A percentile compares a stretch with the other conserved stretches of the same genome.
Conservation (phyloP, 2,329 filamentous ascomycete species). For the Xylaria hypoxylon region DNA sequence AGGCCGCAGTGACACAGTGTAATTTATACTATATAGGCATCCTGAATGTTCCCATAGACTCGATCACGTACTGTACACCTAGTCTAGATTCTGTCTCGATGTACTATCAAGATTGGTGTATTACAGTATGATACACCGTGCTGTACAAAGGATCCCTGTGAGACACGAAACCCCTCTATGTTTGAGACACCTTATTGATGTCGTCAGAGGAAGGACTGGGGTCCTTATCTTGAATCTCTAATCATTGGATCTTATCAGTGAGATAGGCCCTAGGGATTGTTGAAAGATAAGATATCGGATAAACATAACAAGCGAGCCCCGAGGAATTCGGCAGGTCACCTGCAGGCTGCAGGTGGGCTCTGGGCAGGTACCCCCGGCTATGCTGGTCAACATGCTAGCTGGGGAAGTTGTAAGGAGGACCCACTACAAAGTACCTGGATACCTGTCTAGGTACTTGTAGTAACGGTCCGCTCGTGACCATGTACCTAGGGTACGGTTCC, state of each 20-base stretch:
- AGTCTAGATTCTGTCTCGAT: no score
- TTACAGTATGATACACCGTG: constrained; percentile 23
- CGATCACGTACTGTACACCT: no score
- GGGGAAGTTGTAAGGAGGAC: no score
- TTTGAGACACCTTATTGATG: constrained; percentile 29
- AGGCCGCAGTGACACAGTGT: constrained; percentile 14
- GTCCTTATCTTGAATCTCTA: no score
- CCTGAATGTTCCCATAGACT: not conserved
- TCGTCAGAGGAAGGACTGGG: constrained; percentile 32
- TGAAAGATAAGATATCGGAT: constrained; percentile 26
- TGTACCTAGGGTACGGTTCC: constrained; percentile 6
- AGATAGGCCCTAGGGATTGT: not conserved
- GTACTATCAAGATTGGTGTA: not conserved
- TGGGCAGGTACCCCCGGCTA: no score
- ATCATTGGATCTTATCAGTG: constrained; percentile 5
- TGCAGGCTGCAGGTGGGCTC: no score
- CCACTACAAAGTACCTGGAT: not conserved
- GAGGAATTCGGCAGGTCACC: not conserved
- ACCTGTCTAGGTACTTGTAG: no score
- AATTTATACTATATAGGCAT: not conserved
- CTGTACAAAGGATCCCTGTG: not conserved
- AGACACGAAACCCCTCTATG: constrained; percentile 22
- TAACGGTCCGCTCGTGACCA: constrained; percentile 11
- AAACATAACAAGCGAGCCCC: constrained; percentile 21
- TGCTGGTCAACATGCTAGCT: no score